These are phyloP conservation scores for Basidiobolus heterosporus DNA, from an alignment of 371 early-diverging fungal species.

Conservation along the genomic window DNA sequence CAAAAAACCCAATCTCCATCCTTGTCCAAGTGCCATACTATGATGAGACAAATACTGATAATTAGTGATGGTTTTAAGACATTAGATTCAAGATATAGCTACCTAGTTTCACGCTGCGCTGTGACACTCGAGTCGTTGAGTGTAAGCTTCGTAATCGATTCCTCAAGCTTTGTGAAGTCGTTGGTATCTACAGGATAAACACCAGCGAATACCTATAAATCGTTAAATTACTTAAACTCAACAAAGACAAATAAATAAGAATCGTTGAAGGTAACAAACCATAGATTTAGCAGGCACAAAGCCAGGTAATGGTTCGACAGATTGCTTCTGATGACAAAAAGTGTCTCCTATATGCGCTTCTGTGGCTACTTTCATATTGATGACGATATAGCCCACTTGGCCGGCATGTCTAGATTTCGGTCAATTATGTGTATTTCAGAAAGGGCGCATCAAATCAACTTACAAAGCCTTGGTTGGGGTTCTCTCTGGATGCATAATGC, in stretches of 20 bases:
- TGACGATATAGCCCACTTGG: slow-evolving; percentile 86
- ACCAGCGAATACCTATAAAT: slow-evolving; percentile 62
- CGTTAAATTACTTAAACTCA: neutral
- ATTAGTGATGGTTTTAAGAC: neutral
- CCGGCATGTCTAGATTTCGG: slow-evolving; percentile 48
- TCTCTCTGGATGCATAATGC: slow-evolving; percentile 88
- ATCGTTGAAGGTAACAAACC: no score
- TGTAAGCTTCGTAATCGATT: slow-evolving; percentile 79
- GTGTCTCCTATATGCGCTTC: slow-evolving; percentile 96
- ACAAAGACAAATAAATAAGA: neutral
- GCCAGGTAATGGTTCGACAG: slow-evolving; percentile 66
- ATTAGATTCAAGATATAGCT: neutral
- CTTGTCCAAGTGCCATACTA: slow-evolving; percentile 79
- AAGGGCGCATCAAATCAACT: slow-evolving; percentile 7
- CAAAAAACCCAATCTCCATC: slow-evolving; percentile 90
- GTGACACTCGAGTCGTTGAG: slow-evolving; percentile 87
- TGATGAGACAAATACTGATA: neutral
- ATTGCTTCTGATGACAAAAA: slow-evolving; percentile 44
- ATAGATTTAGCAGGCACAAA: slow-evolving; percentile 84
- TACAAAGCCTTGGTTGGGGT: slow-evolving; percentile 55
- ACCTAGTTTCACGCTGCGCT: slow-evolving; percentile 73
- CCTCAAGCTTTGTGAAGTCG: slow-evolving; percentile 73
- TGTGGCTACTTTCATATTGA: slow-evolving; percentile 80
- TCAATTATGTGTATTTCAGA: neutral
- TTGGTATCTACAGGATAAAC: slow-evolving; percentile 81